These are phyloP conservation scores for Candida smagusa DNA, from an alignment of 1,139 yeast genomes.

Conservation along the genomic window DNA sequence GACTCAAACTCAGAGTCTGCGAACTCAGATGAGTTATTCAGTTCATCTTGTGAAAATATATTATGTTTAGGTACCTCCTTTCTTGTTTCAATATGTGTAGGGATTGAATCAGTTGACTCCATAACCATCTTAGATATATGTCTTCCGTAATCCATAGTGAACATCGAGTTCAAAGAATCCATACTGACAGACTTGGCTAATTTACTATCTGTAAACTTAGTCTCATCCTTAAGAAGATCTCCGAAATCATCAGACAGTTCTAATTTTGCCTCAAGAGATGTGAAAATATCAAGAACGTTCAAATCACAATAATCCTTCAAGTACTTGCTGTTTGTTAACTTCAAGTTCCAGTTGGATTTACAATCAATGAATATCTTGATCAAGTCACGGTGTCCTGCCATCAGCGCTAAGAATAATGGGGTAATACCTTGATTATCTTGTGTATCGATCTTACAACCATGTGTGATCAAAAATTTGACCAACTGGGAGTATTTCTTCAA, in stretches of 20 bases:
- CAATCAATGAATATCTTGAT: slow-evolving; percentile 57
- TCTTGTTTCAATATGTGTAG: slow-evolving; percentile 1
- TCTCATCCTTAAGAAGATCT: slow-evolving; percentile 6
- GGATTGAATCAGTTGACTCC: slow-evolving; percentile 8
- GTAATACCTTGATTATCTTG: slow-evolving; percentile 80
- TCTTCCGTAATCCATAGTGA: slow-evolving; percentile 37
- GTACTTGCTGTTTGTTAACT: slow-evolving; percentile 57
- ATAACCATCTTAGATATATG: slow-evolving; percentile 44
- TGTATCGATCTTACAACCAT: slow-evolving; percentile 76
- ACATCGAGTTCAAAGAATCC: slow-evolving; percentile 42
- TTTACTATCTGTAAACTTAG: slow-evolving; percentile 13
- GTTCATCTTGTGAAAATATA: slow-evolving; percentile 11
- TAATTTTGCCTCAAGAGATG: slow-evolving; percentile 18
- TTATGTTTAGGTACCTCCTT: slow-evolving; percentile 5
- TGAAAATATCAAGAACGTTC: slow-evolving; percentile 58
- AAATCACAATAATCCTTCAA: slow-evolving; percentile 56
- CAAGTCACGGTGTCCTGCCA: slow-evolving; percentile 66
- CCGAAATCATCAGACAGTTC: slow-evolving; percentile 13
- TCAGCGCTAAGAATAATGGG: slow-evolving; percentile 81
- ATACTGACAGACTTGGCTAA: slow-evolving; percentile 29
- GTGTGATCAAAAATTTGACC: slow-evolving; percentile 60
- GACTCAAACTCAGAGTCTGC: slow-evolving; percentile 45
- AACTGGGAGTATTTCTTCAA: slow-evolving; percentile 66
- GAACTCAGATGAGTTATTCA: slow-evolving; percentile 32
- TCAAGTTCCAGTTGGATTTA: slow-evolving; percentile 60